Evolutionary conservation across 228 moss, liverwort and hornwort genomes (phyloP).

Genomic region (Sphagnum magellanicum): DNA sequence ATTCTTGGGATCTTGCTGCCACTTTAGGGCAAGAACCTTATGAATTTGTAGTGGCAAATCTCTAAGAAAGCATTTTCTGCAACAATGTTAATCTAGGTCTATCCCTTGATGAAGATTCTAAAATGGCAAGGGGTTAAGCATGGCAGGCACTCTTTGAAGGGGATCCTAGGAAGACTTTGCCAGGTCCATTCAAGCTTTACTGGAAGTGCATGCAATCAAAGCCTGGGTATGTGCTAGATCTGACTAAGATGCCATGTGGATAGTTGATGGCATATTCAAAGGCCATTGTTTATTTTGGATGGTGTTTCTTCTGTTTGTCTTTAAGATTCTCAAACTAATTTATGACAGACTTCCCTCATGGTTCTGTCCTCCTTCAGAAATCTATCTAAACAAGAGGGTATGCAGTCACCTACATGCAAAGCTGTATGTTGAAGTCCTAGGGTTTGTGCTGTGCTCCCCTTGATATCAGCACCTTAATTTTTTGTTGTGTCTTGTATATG

Average conservation of each 20-base stretch:
- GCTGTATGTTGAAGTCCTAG: background rate
- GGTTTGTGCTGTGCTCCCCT: background rate
- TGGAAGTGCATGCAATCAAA: constrained; percentile 82
- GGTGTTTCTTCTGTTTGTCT: background rate
- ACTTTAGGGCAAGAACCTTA: background rate
- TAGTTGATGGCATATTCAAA: background rate
- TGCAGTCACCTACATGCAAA: background rate
- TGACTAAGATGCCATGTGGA: background rate
- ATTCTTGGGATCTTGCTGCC: no score
- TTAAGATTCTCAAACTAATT: background rate
- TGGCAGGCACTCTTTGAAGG: constrained; percentile 91
- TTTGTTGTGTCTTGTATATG: background rate
- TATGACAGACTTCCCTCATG: background rate
- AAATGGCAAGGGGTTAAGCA: no score
- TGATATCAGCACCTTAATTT: background rate
- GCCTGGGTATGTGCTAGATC: constrained; percentile 47
- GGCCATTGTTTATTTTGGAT: background rate
- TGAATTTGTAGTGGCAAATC: background rate
- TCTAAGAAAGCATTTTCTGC: background rate
- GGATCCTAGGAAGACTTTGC: constrained; percentile 57
- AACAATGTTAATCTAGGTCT: background rate
- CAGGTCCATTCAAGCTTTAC: constrained; percentile 74
- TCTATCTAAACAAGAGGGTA: background rate
- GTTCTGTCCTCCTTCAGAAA: constrained; percentile 2
- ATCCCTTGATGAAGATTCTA: background rate